Evolutionary conservation across 768 basidiomycete genomes (phyloP), one percentile per base, ranked within the genome.

Genomic region (Auricularia sp.): DNA sequence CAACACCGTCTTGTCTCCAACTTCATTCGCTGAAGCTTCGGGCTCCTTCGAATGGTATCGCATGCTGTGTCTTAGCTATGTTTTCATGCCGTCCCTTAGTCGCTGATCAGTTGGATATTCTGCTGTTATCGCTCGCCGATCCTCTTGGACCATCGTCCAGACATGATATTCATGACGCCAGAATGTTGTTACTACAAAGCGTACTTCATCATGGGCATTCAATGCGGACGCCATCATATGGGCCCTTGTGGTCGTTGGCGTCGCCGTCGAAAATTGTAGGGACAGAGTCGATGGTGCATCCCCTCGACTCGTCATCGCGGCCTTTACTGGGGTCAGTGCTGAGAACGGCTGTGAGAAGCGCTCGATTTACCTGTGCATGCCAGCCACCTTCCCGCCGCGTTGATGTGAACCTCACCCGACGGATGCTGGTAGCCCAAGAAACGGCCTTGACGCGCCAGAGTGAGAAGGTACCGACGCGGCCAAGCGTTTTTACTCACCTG

Each of bases 371-470:
- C 72, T 21, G 71, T 61, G 44, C 73, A 73, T 0, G 67, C 36
- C 59, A 72, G 66, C 75, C 77, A 77, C 18, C 67, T 66, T 14
- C 67, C 54, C 59, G 68, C 67, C 7, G 68, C 70, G 62, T 74
- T 68, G 67, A 84, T 79, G 70, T 81, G 70, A 13, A 81, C 73
- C 69, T 84, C 83, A 6, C 82, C 81, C 29, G 75, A 75, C 2
- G 81, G 18, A 37, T 54, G 14, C 51, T 73, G 75, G 72, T 78
- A 81, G 7, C 70, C 73, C 67, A 82, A 66, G 70, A 77, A 77
- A 58, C 70, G 73, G 1, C 76, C 56, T 59, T 13, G 24, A 59
- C 24, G 29, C 29, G 29, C 29, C 29, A 29, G 29, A 29, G 29
- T 29, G 29, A 29, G 29, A 29, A 29, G 29, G 29, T 29, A 29